Conservation (phyloP, 495 filamentous ascomycete species). For the Tuber aestivum region DNA sequence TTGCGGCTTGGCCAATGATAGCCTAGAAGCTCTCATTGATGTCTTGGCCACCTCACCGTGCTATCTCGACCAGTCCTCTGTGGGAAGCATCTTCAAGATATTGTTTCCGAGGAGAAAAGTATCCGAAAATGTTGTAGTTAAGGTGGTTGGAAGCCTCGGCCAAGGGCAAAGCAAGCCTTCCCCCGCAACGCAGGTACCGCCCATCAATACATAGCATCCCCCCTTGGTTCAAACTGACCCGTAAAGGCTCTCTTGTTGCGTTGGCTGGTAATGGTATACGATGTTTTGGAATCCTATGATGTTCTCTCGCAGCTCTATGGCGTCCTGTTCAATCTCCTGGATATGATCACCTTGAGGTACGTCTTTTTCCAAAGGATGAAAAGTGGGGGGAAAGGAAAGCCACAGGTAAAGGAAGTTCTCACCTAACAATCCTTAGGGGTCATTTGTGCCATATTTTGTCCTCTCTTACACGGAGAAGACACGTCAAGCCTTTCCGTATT, state of each 20-base stretch:
- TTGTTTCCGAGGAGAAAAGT: slow-evolving; percentile 67
- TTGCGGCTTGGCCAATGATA: slow-evolving; percentile 55
- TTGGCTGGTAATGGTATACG: slow-evolving; percentile 77
- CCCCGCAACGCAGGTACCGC: slow-evolving; percentile 54
- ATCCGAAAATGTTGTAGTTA: slow-evolving; percentile 56
- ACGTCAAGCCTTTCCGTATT: slow-evolving; percentile 79
- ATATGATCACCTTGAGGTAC: slow-evolving; percentile 68
- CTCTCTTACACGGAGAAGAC: slow-evolving; percentile 73
- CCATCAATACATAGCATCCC: neutral
- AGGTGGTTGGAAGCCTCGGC: slow-evolving; percentile 67
- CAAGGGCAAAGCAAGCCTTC: slow-evolving; percentile 72
- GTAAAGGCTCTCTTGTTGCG: slow-evolving; percentile 57
- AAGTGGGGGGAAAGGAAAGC: neutral
- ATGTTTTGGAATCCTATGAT: slow-evolving; percentile 59
- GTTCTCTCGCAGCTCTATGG: slow-evolving; percentile 67
- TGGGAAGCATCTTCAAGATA: slow-evolving; percentile 61
- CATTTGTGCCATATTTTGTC: slow-evolving; percentile 77
- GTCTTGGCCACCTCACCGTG: slow-evolving; percentile 57
- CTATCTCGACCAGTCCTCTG: slow-evolving; percentile 68
- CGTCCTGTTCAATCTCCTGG: slow-evolving; percentile 74
- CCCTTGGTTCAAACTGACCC: slow-evolving; percentile 13
- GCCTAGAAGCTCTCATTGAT: slow-evolving; percentile 59
- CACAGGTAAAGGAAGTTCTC: slow-evolving; percentile 29
- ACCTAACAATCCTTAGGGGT: slow-evolving; percentile 46
- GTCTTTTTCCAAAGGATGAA: slow-evolving; percentile 18